Conservation (phyloP, 208 protist species). For the Angomonas desouzai region DNA sequence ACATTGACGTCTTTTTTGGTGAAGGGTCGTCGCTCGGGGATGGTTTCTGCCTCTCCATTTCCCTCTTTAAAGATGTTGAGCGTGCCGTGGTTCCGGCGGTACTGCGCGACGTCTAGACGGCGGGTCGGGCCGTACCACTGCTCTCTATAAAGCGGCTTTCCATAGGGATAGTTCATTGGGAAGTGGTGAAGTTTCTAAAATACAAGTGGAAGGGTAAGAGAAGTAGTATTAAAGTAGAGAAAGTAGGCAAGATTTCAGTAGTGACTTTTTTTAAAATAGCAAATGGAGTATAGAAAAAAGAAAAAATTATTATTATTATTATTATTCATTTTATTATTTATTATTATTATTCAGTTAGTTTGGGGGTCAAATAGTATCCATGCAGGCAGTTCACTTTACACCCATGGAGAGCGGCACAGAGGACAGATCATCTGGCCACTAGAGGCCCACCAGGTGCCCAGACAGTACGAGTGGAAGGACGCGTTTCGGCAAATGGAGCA, state of each 20-base stretch:
- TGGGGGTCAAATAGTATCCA: no score
- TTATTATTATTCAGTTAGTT: no score
- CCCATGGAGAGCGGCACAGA: slow-evolving; percentile 87
- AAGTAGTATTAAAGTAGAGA: neutral
- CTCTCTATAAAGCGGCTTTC: slow-evolving; percentile 7
- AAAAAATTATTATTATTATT: no score
- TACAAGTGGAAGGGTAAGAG: neutral
- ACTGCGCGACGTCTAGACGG: slow-evolving; percentile 20
- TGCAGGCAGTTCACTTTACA: slow-evolving; percentile 17
- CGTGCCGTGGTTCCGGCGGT: slow-evolving; percentile 26
- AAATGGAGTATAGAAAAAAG: slow-evolving; percentile 6
- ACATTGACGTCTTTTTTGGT: slow-evolving; percentile 30
- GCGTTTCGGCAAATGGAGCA: slow-evolving; percentile 87
- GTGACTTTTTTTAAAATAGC: neutral
- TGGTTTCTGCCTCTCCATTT: neutral
- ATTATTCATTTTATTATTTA: no score
- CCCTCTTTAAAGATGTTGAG: slow-evolving; percentile 36
- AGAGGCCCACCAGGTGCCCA: slow-evolving; percentile 89
- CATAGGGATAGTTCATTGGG: neutral
- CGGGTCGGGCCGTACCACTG: slow-evolving; percentile 12
- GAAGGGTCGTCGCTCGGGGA: neutral
- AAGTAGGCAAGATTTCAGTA: neutral
- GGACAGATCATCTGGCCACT: slow-evolving; percentile 82
- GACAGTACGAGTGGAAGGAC: slow-evolving; percentile 83
- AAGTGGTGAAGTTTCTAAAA: neutral